These are phyloP conservation scores for Alternaria sp. DNA, from an alignment of 2,329 filamentous ascomycete species.

Conservation along the genomic window DNA sequence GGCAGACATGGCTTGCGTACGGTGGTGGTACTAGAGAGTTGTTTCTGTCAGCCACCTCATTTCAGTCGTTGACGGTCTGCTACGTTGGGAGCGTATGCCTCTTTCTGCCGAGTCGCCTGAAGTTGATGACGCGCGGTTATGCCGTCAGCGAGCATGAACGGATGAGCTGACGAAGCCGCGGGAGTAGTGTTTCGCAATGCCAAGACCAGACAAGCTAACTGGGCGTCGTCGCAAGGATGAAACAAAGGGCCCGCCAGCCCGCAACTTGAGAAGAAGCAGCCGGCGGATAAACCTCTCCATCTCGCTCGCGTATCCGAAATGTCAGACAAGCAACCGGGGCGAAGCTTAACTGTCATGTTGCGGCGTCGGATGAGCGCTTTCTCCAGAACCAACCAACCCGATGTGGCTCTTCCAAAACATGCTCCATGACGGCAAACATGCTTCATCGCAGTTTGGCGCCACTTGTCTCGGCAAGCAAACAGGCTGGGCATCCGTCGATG, in stretches of 20 bases:
- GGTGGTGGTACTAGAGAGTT: not conserved
- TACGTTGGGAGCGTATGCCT: not conserved
- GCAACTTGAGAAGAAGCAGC: slow-evolving; percentile 19
- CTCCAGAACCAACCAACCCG: slow-evolving; percentile 12
- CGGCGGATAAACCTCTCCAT: not conserved
- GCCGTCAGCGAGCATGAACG: slow-evolving; percentile 21
- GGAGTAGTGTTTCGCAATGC: slow-evolving; percentile 34
- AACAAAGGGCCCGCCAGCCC: slow-evolving; percentile 22
- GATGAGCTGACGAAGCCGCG: slow-evolving; percentile 29
- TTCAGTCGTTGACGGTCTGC: not conserved
- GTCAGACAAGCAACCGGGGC: slow-evolving; percentile 33
- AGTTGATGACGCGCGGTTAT: slow-evolving; percentile 17
- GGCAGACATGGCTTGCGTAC: not conserved
- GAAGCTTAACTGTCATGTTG: slow-evolving; percentile 37
- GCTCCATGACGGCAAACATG: slow-evolving; percentile 10
- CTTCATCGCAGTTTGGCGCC: slow-evolving; percentile 14
- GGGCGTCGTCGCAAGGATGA: slow-evolving; percentile 25
- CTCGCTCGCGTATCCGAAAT: slow-evolving; percentile 24
- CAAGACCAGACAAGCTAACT: slow-evolving; percentile 31
- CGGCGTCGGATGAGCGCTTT: slow-evolving; percentile 4
- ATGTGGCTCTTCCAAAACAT: slow-evolving; percentile 12
- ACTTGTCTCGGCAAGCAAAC: slow-evolving; percentile 11
- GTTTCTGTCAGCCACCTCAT: slow-evolving; percentile 7
- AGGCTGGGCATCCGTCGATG: slow-evolving; percentile 7
- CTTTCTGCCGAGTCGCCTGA: not conserved